phyloP scores from a whole-genome alignment of 768 basidiomycete species.

The Arthromyces matolae region DNA sequence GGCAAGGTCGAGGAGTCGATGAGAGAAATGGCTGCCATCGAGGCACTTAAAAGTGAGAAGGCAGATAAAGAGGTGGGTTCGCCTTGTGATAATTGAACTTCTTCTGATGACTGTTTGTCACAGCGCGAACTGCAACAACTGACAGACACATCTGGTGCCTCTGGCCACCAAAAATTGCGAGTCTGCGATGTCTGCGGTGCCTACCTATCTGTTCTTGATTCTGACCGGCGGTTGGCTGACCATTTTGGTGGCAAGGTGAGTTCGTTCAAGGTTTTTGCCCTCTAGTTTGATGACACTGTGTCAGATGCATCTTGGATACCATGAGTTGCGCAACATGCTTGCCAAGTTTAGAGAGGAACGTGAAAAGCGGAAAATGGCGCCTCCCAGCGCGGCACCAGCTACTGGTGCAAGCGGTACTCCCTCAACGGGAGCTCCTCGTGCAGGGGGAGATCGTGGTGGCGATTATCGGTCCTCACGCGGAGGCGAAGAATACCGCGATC shows the following conservation, averaged over 20 bases:
- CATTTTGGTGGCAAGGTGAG: constrained; percentile 99
- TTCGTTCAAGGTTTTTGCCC: constrained; percentile 16
- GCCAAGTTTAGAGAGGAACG: constrained; percentile 87
- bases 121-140: constrained; percentile 93
- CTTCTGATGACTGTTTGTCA: constrained; percentile 12
- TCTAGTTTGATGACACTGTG: constrained; percentile 23
- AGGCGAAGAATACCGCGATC: constrained; percentile 56
- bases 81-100: constrained; percentile 2
- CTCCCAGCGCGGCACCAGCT: constrained; percentile 39
- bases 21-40: constrained; percentile 95
- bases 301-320: constrained; percentile 98
- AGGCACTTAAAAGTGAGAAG: constrained; percentile 96
- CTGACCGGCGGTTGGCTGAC: constrained; percentile 96
- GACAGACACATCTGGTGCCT: constrained; percentile 97
- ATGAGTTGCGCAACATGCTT: constrained; percentile 94
- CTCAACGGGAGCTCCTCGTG: constrained; percentile 37
- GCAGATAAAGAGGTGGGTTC: constrained; percentile 82
- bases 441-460: constrained; percentile 32
- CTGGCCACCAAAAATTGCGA: constrained; percentile 98
- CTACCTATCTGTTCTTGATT: constrained; percentile 97
- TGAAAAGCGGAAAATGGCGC: constrained; percentile 68
- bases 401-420: constrained; percentile 32
- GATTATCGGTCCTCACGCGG: constrained; percentile 62
- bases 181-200: constrained; percentile 99
- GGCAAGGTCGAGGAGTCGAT: constrained; percentile 99